phyloP scores from a whole-genome alignment of 2,329 filamentous ascomycete species.

The Chaetomium olivaceum region DNA sequence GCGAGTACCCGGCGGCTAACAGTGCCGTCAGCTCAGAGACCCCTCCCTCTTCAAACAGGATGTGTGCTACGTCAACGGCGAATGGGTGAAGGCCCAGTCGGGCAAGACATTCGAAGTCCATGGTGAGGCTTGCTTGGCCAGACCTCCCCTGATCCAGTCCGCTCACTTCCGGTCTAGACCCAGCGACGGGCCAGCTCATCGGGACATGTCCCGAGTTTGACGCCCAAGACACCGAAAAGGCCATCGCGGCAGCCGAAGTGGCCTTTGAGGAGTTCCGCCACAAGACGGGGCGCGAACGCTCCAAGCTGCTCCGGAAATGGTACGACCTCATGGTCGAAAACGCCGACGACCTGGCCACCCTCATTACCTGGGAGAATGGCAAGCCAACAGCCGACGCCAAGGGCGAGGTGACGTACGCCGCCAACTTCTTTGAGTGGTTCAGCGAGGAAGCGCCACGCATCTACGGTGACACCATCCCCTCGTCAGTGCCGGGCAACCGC shows the following conservation, averaged over 20 bases:
- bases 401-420: constrained; percentile 71
- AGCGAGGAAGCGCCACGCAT: constrained; percentile 72
- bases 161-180: constrained; percentile 56
- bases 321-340: constrained; percentile 79
- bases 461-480: constrained; percentile 74
- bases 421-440: constrained; percentile 80
- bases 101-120: constrained; percentile 89
- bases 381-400: constrained; percentile 77
- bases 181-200: constrained; percentile 77
- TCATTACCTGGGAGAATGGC: constrained; percentile 90
- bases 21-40: constrained; percentile 64
- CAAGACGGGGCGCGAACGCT: constrained; percentile 71
- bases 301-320: constrained; percentile 75
- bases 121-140: constrained; percentile 46
- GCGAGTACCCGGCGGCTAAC: constrained; percentile 3
- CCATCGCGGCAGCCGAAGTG: constrained; percentile 78
- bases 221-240: constrained; percentile 71
- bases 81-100: constrained; percentile 84
- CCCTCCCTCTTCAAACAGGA: constrained; percentile 81
- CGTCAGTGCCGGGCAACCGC: constrained; percentile 69
- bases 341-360: constrained; percentile 73
- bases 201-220: constrained; percentile 85
- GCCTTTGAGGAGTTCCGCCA: constrained; percentile 72
- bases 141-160: background rate
- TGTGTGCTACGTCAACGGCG: constrained; percentile 82